Percentiles rank a stretch among this genome's conserved stretches.
phyloP scores from a whole-genome alignment of 805 yeast species.

The Kodamaea neixiangensis region DNA sequence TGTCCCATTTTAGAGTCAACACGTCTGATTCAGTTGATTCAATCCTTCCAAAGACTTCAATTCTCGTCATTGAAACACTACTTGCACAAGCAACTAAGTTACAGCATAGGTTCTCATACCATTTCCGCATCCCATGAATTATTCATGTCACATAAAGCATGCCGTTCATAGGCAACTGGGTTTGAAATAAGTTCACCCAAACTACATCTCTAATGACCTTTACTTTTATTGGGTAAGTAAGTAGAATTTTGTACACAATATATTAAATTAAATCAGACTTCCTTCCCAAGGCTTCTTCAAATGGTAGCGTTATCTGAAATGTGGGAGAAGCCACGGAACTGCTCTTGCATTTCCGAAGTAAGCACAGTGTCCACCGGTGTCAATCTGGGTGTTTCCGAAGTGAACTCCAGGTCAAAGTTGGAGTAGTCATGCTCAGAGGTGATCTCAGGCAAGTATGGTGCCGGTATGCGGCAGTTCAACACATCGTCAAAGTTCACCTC shows the following conservation, averaged over 20 bases:
- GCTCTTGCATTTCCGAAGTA: conserved; percentile 88
- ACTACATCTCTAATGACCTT: too few relatives aligned
- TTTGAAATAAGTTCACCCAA: too few relatives aligned
- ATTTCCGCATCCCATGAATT: too few relatives aligned
- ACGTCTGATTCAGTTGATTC: neutral
- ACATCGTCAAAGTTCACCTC: conserved; percentile 91
- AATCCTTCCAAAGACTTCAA: neutral
- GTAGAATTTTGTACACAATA: conserved; percentile 4
- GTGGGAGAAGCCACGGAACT: conserved; percentile 95
- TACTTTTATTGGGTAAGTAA: neutral
- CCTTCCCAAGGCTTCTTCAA: conserved; percentile 16
- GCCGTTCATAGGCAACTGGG: too few relatives aligned
- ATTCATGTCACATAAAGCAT: too few relatives aligned
- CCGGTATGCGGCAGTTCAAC: conserved; percentile 65
- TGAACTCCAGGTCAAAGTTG: conserved; percentile 92
- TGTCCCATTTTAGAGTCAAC: neutral
- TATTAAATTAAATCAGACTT: neutral
- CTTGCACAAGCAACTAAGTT: too few relatives aligned
- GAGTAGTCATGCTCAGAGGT: conserved; percentile 87
- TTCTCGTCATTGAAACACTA: too few relatives aligned
- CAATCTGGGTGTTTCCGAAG: conserved; percentile 89
- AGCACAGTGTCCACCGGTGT: conserved; percentile 92
- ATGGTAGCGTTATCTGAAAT: conserved; percentile 60
- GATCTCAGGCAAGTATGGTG: conserved; percentile 90
- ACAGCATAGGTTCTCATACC: too few relatives aligned